A percentile compares a stretch with the other conserved stretches of the same genome.
Conservation (phyloP, 495 filamentous ascomycete genomes). For the Pyronema domesticum region DNA sequence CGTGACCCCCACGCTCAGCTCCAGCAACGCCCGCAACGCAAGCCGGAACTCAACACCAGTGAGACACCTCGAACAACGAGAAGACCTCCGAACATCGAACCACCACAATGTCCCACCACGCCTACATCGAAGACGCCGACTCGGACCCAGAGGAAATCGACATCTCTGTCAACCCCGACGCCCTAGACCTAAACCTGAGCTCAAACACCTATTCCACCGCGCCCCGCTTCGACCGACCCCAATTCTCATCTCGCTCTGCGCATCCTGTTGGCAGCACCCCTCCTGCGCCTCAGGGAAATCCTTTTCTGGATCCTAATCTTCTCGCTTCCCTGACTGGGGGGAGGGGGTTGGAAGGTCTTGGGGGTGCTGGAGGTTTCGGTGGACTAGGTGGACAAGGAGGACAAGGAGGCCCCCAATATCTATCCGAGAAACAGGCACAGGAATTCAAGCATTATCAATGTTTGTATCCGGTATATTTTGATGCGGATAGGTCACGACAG, state of each 20-base stretch:
- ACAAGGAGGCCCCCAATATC: conserved; percentile 25
- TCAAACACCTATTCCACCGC: background rate
- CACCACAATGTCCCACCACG: conserved; percentile 53
- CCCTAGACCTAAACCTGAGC: conserved; percentile 25
- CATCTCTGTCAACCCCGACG: conserved; percentile 27
- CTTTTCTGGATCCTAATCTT: conserved; percentile 19
- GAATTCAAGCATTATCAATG: conserved; percentile 65
- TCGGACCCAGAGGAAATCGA: conserved; percentile 59
- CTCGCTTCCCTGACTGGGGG: background rate
- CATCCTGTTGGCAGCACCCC: background rate
- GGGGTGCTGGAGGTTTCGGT: background rate
- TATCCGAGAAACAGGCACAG: conserved; percentile 31
- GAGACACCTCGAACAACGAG: background rate
- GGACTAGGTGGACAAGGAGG: background rate
- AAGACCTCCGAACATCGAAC: background rate
- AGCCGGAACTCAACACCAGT: no score
- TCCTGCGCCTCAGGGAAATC: conserved; percentile 28
- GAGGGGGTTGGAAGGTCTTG: background rate
- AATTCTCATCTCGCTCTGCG: background rate
- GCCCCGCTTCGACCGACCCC: background rate
- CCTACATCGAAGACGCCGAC: conserved; percentile 77
- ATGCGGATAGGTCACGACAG: conserved; percentile 50
- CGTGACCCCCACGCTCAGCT: no score
- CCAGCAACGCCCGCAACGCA: no score
- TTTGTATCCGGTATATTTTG: conserved; percentile 92